Evolutionary conservation across 2,329 filamentous ascomycete genomes (phyloP).

Genomic region (Huntiella savannae): DNA sequence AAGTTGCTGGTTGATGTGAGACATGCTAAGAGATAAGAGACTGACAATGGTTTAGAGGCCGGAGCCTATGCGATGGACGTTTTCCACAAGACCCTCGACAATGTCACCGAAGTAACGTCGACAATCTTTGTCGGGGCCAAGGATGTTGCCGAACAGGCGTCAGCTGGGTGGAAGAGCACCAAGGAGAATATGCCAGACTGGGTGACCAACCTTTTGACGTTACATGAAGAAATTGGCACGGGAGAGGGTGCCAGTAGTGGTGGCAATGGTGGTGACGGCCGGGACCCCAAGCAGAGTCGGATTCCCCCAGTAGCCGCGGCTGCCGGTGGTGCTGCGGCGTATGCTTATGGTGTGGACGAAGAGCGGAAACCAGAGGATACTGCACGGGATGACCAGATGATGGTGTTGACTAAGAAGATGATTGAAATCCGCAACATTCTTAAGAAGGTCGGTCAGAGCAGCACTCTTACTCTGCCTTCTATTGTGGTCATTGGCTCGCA

Average conservation of each 20-base stretch:
- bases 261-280: conserved; percentile 25
- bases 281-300: conserved; percentile 40
- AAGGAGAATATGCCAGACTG: conserved; percentile 59
- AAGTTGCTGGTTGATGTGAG: conserved; percentile 21
- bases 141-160: conserved; percentile 61
- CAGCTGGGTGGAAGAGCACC: conserved; percentile 63
- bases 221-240: conserved; percentile 39
- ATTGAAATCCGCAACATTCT: conserved; percentile 92
- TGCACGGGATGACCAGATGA: conserved; percentile 93
- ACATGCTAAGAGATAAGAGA: neutral
- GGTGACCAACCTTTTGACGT: conserved; percentile 53
- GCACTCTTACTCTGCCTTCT: conserved; percentile 70
- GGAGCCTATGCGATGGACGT: conserved; percentile 39
- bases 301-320: conserved; percentile 41
- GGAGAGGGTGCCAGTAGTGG: conserved; percentile 29
- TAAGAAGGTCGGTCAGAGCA: conserved; percentile 80
- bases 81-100: conserved; percentile 53
- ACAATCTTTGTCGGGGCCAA: conserved; percentile 52
- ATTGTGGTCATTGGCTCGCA: conserved; percentile 99
- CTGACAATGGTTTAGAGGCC: conserved; percentile 21
- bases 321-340: conserved; percentile 52
- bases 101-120: conserved; percentile 48
- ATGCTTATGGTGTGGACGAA: conserved; percentile 50
- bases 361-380: conserved; percentile 44
- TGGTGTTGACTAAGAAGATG: conserved; percentile 98